A percentile compares a stretch with the other conserved stretches of the same genome.
Conservation (phyloP, 208 protist genomes). For the Trypanosoma rangeli region DNA sequence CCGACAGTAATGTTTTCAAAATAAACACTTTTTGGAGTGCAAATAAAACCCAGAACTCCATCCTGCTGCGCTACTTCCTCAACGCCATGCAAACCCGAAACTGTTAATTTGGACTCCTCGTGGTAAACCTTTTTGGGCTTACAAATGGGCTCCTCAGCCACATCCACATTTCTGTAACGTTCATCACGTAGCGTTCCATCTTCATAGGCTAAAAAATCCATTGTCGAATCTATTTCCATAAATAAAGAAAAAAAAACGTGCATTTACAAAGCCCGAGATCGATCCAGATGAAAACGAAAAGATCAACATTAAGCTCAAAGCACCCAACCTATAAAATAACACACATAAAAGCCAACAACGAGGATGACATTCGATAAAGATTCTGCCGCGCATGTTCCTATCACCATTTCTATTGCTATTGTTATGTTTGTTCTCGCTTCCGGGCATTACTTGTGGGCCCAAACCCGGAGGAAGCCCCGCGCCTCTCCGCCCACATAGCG, state of each 20-base stretch:
- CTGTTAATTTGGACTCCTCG: background rate
- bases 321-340: no score
- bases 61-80: background rate
- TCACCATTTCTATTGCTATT: no score
- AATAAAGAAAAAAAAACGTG: constrained; percentile 20
- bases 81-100: background rate
- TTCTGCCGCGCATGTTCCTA: no score
- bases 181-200: constrained; percentile 62
- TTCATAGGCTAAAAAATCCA: constrained; percentile 70
- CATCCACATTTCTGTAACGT: constrained; percentile 40
- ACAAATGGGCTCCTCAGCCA: constrained; percentile 14
- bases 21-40: constrained; percentile 40
- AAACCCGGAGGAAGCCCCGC: no score
- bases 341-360: no score
- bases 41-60: constrained; percentile 1
- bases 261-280: constrained; percentile 4
- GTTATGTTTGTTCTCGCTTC: no score
- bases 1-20: constrained; percentile 88
- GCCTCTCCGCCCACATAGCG: no score
- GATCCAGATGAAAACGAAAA: constrained; percentile 17
- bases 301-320: no score
- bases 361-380: no score
- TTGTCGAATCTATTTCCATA: constrained; percentile 12
- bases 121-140: constrained; percentile 15
- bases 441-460: no score